Evolutionary conservation across 2,329 filamentous ascomycete genomes (phyloP), one percentile per base, ranked within the genome.

Genomic region (Colletotrichum phormii): DNA sequence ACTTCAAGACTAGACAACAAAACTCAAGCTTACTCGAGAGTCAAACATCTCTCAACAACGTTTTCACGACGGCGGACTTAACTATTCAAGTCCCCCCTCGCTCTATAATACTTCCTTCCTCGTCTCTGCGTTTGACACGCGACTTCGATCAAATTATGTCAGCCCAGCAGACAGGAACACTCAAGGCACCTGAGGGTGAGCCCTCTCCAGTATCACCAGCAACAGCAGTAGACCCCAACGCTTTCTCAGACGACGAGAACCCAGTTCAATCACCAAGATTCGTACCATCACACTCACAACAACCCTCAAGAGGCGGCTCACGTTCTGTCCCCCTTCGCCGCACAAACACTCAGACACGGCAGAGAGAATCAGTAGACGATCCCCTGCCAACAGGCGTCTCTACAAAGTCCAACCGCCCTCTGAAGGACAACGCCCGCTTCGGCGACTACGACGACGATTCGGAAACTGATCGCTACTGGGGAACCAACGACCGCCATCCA

Each of bases 171-270:
- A 65, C 70, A 18, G 71, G 57, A 35, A 49, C 49, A 22, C n/a
- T 72, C 46, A 72, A 72, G 33, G 71, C 46, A 42, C 66, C 66
- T 3, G 70, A 73, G 55, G 69, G 61, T 55, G 59, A 66, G 26
- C 73, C 71, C 18, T 70, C 73, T 13, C 73, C 73, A 31, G 64
- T 57, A 59, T 70, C 73, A 37, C 71, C 73, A 71, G 71, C 73
- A 64, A 73, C 73, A 58, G 73, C 71, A 35, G 64, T 74, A 13
- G 73, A 74, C n/a, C 61, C 61, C 12, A 73, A 70, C 65, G 63
- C 37, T 26, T 71, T 63, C 57, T 73, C 64, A 13, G 73, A 66
- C 71, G 73, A 73, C 53, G 72, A 63, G 42, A 64, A 62, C 59
- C 57, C 18, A 22, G 18, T 12, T 0, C 49, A 53, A 1, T 59